Evolutionary conservation across 306 rosid genomes (phyloP), one percentile per base, ranked within the genome.

Genomic region (Gleditsia sinensis): DNA sequence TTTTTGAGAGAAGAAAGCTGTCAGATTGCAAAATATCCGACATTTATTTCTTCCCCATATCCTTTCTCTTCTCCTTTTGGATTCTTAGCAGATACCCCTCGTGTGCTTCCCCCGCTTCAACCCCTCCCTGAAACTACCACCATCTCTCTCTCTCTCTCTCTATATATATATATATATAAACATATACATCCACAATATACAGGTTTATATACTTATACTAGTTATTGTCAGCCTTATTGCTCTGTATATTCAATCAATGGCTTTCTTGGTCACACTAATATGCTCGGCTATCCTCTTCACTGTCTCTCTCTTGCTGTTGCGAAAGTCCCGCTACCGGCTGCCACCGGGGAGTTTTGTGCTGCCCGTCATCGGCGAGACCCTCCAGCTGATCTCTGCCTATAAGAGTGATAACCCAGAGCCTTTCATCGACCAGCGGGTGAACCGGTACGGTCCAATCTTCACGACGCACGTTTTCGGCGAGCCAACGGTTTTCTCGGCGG

Each of bases 401-500:
- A 91, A 91, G 87, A 87, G 86, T 1, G 92, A 88, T 76, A 93
- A 93, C 66, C 98, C 98, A 0, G 98, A 93, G n/a, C 98, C 98
- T 10, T 93, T 93, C 76, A 85, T 93, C 27, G 98, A 93, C 83
- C 78, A 81, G 59, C 25, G 98, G 60, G 92, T 91, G 77, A 80
- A 30, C 37, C 86, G 91, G 54, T 91, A 82, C 84, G 98, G 98
- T 2, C 69, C 97, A 40, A 70, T 93, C 11, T 93, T 93, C 82
- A 88, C 92, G 5, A 91, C 96, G 12, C 98, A 93, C 43, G 78
- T 93, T 10, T 93, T 93, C 33, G 98, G 98, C 0, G 98, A 93
- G 45, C 88, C 98, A 36, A 91, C 97, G 0, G 97, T 93, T 19
- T 91, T 93, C 79, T 93, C 97, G 1, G 82, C 97, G 24, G 98